Conservation (phyloP, 1,139 yeast species). For the Yamadazyma epiphylla region DNA sequence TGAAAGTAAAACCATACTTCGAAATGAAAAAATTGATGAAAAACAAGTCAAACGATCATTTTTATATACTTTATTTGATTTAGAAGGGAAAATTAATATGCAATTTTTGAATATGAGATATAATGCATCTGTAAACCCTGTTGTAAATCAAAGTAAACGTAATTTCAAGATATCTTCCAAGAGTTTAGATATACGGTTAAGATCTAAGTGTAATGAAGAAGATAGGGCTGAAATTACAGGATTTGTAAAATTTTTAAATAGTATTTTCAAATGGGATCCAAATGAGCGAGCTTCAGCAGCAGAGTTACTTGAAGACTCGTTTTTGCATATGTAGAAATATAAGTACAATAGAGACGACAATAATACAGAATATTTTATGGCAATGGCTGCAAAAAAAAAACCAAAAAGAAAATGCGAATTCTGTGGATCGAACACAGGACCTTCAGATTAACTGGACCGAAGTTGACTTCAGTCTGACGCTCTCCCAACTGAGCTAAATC, state of each 20-base stretch:
- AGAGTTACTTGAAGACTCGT: conserved; percentile 40
- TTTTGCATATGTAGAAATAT: conserved; percentile 9
- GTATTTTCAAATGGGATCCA: conserved; percentile 57
- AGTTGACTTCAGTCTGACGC: conserved; percentile 76
- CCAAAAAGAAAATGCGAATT: conserved; percentile 2
- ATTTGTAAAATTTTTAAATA: conserved; percentile 30
- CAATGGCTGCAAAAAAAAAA: conserved; percentile 1
- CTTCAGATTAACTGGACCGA: conserved; percentile 5
- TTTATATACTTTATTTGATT: conserved; percentile 37
- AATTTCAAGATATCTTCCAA: conserved; percentile 26
- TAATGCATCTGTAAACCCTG: conserved; percentile 15
- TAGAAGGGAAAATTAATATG: conserved; percentile 34
- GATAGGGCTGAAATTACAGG: conserved; percentile 11
- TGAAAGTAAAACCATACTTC: conserved; percentile 4
- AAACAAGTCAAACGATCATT: conserved; percentile 27
- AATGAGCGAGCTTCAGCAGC: conserved; percentile 37
- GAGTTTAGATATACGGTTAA: conserved; percentile 40
- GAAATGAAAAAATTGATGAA: conserved; percentile 15
- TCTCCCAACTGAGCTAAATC: conserved; percentile 87
- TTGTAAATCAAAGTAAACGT: conserved; percentile 14
- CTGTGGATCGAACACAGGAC: conserved; percentile 1
- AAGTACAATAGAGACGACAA: too few relatives aligned
- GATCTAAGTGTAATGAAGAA: conserved; percentile 30
- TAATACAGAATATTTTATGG: too few relatives aligned
- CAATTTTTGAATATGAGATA: conserved; percentile 24